Conservation (phyloP, 2,329 filamentous ascomycete genomes). For the Aspergillus viridinutans region DNA sequence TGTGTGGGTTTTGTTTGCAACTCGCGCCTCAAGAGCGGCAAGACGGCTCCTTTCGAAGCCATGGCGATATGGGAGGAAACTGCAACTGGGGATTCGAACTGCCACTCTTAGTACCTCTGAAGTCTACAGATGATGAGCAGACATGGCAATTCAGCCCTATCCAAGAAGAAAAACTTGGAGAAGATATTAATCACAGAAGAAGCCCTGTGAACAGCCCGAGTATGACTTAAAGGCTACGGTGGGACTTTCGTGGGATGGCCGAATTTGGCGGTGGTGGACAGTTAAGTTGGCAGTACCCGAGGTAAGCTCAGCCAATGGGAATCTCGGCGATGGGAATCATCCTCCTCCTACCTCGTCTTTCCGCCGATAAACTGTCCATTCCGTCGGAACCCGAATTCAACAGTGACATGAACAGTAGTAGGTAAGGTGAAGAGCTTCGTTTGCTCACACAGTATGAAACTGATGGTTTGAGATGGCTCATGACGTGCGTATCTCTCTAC, state of each 20-base stretch:
- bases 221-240: not conserved
- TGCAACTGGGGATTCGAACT: not conserved
- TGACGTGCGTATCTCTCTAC: not conserved
- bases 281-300: conserved; percentile 23
- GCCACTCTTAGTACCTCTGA: not conserved
- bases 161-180: not conserved
- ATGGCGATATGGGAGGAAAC: conserved; percentile 21
- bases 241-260: not conserved
- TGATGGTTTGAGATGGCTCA: not conserved
- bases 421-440: not conserved
- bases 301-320: conserved; percentile 25
- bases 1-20: conserved; percentile 27
- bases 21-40: conserved; percentile 42
- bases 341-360: not conserved
- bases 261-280: conserved; percentile 3
- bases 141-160: conserved; percentile 10
- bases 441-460: not conserved
- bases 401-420: not conserved
- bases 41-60: conserved; percentile 38
- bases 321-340: conserved; percentile 22
- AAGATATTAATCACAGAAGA: not conserved
- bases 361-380: conserved; percentile 3
- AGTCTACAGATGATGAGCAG: conserved; percentile 1
- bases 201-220: not conserved
- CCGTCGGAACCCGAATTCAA: not conserved